Conservation (phyloP, 495 filamentous ascomycete species). For the Xylaria acuta region DNA sequence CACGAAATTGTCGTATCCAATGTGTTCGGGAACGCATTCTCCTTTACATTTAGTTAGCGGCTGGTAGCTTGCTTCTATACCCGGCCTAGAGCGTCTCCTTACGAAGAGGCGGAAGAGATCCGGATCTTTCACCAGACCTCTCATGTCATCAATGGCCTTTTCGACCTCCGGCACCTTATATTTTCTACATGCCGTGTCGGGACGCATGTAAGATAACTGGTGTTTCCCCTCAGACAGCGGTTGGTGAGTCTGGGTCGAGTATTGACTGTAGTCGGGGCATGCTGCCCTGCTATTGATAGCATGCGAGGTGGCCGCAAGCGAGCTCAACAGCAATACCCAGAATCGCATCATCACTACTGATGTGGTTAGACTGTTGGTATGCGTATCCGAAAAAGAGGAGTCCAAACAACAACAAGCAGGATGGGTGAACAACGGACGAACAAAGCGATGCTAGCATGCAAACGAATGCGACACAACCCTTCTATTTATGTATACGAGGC, state of each 20-base stretch:
- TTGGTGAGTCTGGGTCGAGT: conserved; percentile 51
- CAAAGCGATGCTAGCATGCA: background rate
- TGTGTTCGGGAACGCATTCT: conserved; percentile 70
- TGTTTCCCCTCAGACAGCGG: conserved; percentile 54
- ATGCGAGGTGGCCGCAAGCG: conserved; percentile 27
- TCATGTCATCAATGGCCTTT: conserved; percentile 54
- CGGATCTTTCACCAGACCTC: conserved; percentile 61
- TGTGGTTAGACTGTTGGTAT: background rate
- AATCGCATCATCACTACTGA: conserved; percentile 30
- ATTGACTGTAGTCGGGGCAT: conserved; percentile 63
- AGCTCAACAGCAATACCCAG: conserved; percentile 28
- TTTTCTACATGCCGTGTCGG: conserved; percentile 63
- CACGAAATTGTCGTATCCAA: conserved; percentile 72
- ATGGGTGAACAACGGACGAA: background rate
- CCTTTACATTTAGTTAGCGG: background rate
- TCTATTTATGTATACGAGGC: background rate
- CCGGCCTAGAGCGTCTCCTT: background rate
- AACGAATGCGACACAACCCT: background rate
- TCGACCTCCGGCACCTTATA: conserved; percentile 65
- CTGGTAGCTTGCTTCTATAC: background rate
- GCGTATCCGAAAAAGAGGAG: background rate
- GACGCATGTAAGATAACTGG: conserved; percentile 62
- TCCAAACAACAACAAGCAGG: background rate
- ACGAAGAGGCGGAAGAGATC: conserved; percentile 68
- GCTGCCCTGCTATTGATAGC: conserved; percentile 30